These are phyloP conservation scores for Actinomortierella wolfii DNA, from an alignment of 371 early-diverging fungal species.

Conservation along the genomic window DNA sequence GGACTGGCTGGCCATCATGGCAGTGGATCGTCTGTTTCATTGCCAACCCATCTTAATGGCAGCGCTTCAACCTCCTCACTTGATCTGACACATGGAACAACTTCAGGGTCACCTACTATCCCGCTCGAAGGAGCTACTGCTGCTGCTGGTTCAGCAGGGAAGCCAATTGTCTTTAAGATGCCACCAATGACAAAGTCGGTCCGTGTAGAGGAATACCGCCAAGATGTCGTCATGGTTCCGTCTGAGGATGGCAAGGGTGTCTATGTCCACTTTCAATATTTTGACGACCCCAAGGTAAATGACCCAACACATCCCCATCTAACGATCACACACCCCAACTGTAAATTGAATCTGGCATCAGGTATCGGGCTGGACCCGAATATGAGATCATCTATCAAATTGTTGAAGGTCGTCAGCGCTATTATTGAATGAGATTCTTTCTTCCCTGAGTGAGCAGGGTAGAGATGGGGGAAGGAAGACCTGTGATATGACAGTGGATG, in stretches of 20 bases:
- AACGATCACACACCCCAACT: neutral
- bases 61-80: conserved; percentile 7
- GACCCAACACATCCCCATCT: neutral
- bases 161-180: conserved; percentile 25
- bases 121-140: too few relatives aligned
- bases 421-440: neutral
- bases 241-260: conserved; percentile 50
- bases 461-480: too few relatives aligned
- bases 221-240: conserved; percentile 53
- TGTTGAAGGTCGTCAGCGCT: too few relatives aligned
- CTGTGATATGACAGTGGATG: too few relatives aligned
- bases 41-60: conserved; percentile 22
- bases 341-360: too few relatives aligned
- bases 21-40: conserved; percentile 24
- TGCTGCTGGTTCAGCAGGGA: too few relatives aligned
- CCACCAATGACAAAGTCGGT: conserved; percentile 44
- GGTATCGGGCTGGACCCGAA: neutral
- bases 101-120: too few relatives aligned
- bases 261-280: conserved; percentile 54
- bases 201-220: conserved; percentile 55
- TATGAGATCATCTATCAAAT: neutral
- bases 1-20: conserved; percentile 6
- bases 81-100: too few relatives aligned
- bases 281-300: conserved; percentile 62
- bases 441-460: neutral